These are phyloP conservation scores for Torrubiella hemipterigena DNA, from an alignment of 2,329 filamentous ascomycete genomes.

Conservation along the genomic window DNA sequence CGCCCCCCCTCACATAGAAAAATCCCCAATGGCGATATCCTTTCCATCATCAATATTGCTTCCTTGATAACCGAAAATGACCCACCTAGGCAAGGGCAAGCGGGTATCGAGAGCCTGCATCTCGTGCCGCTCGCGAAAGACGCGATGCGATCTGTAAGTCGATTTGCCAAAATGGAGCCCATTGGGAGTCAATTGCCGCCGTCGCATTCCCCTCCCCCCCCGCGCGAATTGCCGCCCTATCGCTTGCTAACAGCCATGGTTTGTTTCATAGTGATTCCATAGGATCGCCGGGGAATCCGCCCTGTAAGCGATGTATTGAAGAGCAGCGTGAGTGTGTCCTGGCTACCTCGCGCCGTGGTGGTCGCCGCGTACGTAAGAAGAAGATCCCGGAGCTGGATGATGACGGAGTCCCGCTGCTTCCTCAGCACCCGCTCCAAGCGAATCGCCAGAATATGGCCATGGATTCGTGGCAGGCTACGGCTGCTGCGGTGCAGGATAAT, in stretches of 20 bases:
- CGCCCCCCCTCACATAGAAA: too few relatives aligned
- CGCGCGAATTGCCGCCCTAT: slow-evolving; percentile 3
- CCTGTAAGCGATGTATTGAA: slow-evolving; percentile 25
- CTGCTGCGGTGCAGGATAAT: slow-evolving; percentile 1
- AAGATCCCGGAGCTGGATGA: neutral
- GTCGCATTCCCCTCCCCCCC: neutral
- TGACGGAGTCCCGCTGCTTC: neutral
- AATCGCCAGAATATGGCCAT: neutral
- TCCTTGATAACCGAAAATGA: slow-evolving; percentile 5
- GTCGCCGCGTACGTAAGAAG: slow-evolving; percentile 13
- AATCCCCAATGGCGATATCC: too few relatives aligned
- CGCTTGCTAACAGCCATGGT: too few relatives aligned
- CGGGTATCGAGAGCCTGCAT: slow-evolving; percentile 19
- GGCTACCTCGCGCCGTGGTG: slow-evolving; percentile 26
- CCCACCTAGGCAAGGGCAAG: slow-evolving; percentile 11
- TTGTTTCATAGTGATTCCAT: slow-evolving; percentile 19
- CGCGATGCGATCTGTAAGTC: slow-evolving; percentile 19
- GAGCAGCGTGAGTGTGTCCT: slow-evolving; percentile 25
- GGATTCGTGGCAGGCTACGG: neutral
- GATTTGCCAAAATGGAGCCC: neutral
- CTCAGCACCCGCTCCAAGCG: neutral
- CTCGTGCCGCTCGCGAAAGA: slow-evolving; percentile 18
- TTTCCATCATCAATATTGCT: too few relatives aligned
- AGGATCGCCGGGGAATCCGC: slow-evolving; percentile 21
- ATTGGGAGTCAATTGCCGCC: neutral